phyloP scores from a whole-genome alignment of 1,284 basidiomycete genomes.

The Rhodotorula mucilaginosa region DNA sequence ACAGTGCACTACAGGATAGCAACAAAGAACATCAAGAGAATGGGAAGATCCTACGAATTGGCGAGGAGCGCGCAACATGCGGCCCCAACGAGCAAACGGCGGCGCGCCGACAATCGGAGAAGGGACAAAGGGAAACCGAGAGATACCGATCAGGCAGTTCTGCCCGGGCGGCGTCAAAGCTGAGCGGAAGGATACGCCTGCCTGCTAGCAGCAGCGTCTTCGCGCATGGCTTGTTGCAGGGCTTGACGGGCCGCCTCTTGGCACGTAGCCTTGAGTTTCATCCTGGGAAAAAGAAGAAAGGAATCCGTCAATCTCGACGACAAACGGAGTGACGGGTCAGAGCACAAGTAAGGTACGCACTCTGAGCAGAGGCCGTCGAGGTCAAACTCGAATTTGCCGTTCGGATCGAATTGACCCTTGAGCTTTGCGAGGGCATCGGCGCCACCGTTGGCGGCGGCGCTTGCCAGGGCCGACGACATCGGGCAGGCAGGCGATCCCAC shows the following conservation, averaged over 20 bases:
- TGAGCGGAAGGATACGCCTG: conserved; percentile 14
- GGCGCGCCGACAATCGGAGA: no score
- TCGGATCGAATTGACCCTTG: no score
- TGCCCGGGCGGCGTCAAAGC: conserved; percentile 2
- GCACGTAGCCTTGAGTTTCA: conserved; percentile 40
- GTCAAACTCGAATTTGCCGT: conserved; percentile 38
- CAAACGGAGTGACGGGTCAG: no score
- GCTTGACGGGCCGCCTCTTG: conserved; percentile 38
- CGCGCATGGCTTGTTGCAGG: conserved; percentile 32
- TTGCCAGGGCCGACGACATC: background rate
- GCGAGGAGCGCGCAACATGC: background rate
- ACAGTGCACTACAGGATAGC: background rate
- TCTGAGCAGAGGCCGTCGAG: conserved; percentile 37
- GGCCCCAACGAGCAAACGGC: no score
- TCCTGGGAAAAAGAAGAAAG: conserved; percentile 7
- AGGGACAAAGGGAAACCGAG: background rate
- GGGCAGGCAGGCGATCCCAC: background rate
- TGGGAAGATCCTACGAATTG: no score
- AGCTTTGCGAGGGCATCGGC: background rate
- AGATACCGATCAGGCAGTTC: background rate
- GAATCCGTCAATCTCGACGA: no score
- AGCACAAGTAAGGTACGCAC: conserved; percentile 15
- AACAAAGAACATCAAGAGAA: background rate
- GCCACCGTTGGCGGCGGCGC: background rate
- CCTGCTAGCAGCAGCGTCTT: conserved; percentile 18